Conservation (phyloP, 495 filamentous ascomycete genomes). For the Trypethelium eluteriae region DNA sequence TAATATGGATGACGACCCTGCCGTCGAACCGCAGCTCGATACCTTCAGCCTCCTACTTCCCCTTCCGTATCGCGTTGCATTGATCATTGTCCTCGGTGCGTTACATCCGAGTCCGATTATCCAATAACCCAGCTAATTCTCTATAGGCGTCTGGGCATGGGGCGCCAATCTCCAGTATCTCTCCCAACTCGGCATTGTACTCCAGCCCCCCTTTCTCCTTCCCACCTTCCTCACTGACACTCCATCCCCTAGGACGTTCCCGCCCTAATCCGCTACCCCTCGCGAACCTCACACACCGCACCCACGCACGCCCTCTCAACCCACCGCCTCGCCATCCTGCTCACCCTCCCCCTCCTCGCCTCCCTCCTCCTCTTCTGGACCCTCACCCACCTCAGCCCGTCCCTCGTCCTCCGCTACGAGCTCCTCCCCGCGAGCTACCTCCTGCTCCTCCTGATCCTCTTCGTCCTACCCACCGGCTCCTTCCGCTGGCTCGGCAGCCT, state of each 20-base stretch:
- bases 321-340: conserved; percentile 70
- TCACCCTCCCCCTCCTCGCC: conserved; percentile 58
- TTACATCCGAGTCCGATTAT: background rate
- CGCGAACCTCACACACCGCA: conserved; percentile 55
- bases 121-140: background rate
- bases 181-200: conserved; percentile 60
- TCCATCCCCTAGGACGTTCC: conserved; percentile 56
- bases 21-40: conserved; percentile 74
- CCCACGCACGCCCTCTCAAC: conserved; percentile 59
- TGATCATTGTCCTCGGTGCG: conserved; percentile 72
- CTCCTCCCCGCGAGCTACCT: conserved; percentile 77
- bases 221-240: conserved; percentile 22
- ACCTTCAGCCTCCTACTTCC: conserved; percentile 75
- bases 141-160: conserved; percentile 81
- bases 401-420: conserved; percentile 63
- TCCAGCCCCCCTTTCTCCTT: background rate
- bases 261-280: conserved; percentile 68
- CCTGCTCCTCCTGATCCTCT: conserved; percentile 58
- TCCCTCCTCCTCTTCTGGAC: conserved; percentile 77
- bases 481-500: conserved; percentile 14
- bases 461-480: conserved; percentile 64
- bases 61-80: conserved; percentile 74
- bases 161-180: conserved; percentile 79
- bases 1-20: conserved; percentile 67
- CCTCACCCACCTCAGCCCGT: conserved; percentile 58